Base-by-base conservation (phyloP, 2,329 filamentous ascomycete species). In the Claviceps sp. region DNA sequence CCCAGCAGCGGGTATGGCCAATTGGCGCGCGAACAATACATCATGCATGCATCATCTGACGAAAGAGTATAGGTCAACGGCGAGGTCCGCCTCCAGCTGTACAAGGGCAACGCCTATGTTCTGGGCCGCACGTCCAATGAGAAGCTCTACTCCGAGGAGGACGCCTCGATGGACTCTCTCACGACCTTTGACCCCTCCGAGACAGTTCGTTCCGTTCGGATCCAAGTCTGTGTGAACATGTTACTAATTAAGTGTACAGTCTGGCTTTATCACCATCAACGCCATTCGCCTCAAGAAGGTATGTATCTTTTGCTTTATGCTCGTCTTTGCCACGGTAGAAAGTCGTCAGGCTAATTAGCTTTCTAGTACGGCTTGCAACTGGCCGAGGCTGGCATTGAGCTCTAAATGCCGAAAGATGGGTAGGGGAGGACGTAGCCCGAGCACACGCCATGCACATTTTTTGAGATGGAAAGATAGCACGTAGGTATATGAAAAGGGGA, bases 191-290 rank as follows among this genome's bases (percentile, higher is more conserved):
- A 55, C 50, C 69, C 68, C 46, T 58, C 61, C 52, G 70, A 73
- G 49, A 72, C 71, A 1, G 48, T 50, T 20, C 24, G 48, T 50
- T 36, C n/a, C 26, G 34, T n/a, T 7, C 13, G n/a, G 18, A 14
- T 18, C 7, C 7, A 2, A 45, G 18, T 24, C 26, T 18, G 5
- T 7, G 20, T 14, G 20, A 7, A 14, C 18, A 16, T 11, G 22
- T 18, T 34, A 18, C 30, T 45, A 22, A 45, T 6, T 1, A 18
- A 11, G 18, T 8, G 4, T 26, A 13, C 30, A 50, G 18, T 59
- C 59, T 38, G 73, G 73, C 26, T 80, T 81, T 62, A 79, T 89
- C 63, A 75, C 74, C 52, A 81, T 87, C 60, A 76, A 89, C 62
- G 78, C 78, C 56, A 84, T 84, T 57, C 73, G 77, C 41, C 69